These are phyloP conservation scores for Sporobolus alterniflorus DNA, from an alignment of 202 grass and related monocot species.

Conservation along the genomic window DNA sequence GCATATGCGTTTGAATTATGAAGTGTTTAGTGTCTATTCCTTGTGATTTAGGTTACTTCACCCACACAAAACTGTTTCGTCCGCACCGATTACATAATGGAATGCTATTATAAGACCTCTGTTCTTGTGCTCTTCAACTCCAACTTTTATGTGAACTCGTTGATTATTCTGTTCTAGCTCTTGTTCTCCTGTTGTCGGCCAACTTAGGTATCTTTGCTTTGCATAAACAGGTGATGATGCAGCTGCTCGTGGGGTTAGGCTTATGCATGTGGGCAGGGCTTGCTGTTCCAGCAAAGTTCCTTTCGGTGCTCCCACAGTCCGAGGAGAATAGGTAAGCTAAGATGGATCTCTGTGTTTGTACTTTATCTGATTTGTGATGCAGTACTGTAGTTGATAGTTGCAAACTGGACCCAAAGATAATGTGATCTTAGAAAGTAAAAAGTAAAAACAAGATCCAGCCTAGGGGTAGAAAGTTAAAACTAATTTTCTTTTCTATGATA, in stretches of 20 bases:
- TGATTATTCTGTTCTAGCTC: neutral
- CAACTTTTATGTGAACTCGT: neutral
- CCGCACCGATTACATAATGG: neutral
- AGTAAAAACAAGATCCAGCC: too few species aligned
- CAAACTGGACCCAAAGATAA: neutral
- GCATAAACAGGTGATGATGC: constrained; percentile 68
- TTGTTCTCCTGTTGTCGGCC: neutral
- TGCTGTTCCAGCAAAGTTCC: constrained; percentile 71
- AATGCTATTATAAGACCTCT: neutral
- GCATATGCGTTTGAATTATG: neutral
- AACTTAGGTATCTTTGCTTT: neutral
- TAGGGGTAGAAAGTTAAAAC: neutral
- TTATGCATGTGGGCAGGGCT: constrained; percentile 87
- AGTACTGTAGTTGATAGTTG: neutral
- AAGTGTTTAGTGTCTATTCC: neutral
- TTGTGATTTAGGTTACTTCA: constrained; percentile 14
- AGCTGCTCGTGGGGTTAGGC: constrained; percentile 77
- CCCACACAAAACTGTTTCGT: neutral
- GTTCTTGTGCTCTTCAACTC: neutral
- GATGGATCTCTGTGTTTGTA: neutral
- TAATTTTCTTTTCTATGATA: neutral
- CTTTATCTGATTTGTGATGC: neutral
- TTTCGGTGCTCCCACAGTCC: constrained; percentile 80
- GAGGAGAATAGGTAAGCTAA: constrained; percentile 83
- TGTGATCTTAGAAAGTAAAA: neutral